Evolutionary conservation across 352 stramenopile genomes (phyloP), one percentile per base, ranked within the genome.

Genomic region (Pythium sp.): DNA sequence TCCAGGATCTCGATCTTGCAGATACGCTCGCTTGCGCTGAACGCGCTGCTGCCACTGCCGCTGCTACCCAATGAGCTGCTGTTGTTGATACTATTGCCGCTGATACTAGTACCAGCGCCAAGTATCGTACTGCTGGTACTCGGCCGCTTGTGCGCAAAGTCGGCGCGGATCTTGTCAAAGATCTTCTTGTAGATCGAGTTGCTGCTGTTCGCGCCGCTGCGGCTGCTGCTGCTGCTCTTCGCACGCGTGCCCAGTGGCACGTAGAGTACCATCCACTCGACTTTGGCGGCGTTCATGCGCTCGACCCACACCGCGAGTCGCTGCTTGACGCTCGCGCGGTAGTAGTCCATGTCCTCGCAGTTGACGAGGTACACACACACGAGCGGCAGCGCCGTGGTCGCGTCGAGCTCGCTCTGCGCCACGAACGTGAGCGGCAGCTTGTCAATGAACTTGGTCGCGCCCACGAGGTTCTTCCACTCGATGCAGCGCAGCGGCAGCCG

Each of bases 1-100:
- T 93, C 84, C 22, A 95, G 68, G 22, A 81, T 89, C 59, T 93
- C 87, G 51, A 95, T 89, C 69, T 95, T 93, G 72, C 85, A 95
- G 58, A 93, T 86, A n/a, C 82, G 70, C 46, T 95, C 87, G 14
- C 70, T 68, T 3, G 73, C 36, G 18, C 62, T 32, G 43, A 67
- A 53, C 20, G 24, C 26, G 7, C 26, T 32, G 64, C 58, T 26
- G 57, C 54, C 36, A 6, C 62, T 28, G 41, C 62, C 63, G 15
- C 57, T 32, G 9, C 67, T 60, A 49, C 64, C 56, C 53, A 58
- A 24, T 15, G 26, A 58, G n/a, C 30, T 61, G 20, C 55, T 61
- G 55, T 15, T 61, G 9, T 26, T 61, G 43, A 22, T 12, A 46
- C 55, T 61, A 18, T 30, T 43, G 18, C 28, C 55, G 28, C 18